phyloP scores from a whole-genome alignment of 306 rosid genomes.

The Luffa aegyptiaca region DNA sequence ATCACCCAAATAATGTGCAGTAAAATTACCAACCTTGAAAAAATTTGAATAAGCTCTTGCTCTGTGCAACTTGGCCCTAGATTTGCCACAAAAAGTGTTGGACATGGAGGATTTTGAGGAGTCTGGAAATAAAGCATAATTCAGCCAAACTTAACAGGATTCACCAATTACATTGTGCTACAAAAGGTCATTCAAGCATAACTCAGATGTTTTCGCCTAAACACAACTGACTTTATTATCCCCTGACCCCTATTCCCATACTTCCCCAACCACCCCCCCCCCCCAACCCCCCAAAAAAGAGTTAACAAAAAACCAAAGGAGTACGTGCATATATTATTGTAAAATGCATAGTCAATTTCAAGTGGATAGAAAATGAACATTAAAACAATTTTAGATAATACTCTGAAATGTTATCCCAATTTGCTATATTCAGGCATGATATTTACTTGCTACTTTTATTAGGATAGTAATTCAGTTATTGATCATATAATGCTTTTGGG shows the following conservation, averaged over 20 bases:
- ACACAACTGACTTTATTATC: not conserved
- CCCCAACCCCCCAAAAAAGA: not conserved
- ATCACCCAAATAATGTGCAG: not conserved
- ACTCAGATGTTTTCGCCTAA: not conserved
- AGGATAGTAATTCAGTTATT: not conserved
- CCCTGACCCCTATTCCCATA: not conserved
- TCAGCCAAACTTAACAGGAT: constrained; percentile 21
- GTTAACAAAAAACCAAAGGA: not conserved
- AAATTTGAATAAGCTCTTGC: constrained; percentile 66
- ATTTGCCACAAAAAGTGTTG: constrained; percentile 90
- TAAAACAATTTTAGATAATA: not conserved
- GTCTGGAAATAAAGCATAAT: constrained; percentile 27
- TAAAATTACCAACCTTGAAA: constrained; percentile 53
- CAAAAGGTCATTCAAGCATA: not conserved
- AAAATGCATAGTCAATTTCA: not conserved
- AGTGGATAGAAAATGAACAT: not conserved
- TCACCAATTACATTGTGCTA: not conserved
- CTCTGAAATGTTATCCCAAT: not conserved
- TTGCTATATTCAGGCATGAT: not conserved
- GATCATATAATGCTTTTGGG: not conserved
- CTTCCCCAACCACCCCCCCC: not conserved
- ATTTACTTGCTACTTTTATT: not conserved
- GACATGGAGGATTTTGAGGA: constrained; percentile 56
- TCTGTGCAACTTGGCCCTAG: constrained; percentile 83
- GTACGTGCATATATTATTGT: not conserved